These are phyloP conservation scores for Triticum dicoccoides DNA, from an alignment of 176 grass and related monocot species.

Conservation along the genomic window DNA sequence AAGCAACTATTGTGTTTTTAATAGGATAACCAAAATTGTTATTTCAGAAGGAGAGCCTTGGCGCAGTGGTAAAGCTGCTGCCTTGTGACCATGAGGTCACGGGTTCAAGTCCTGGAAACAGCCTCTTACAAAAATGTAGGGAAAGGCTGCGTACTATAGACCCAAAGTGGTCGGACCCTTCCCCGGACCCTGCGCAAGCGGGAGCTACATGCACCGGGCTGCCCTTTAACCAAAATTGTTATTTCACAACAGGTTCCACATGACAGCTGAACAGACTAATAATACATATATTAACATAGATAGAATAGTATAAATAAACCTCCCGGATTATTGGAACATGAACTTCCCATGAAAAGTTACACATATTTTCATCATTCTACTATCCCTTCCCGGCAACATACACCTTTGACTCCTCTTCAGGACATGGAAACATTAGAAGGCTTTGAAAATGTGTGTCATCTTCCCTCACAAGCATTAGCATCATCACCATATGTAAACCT, in stretches of 20 bases:
- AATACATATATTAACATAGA: constrained; percentile 26
- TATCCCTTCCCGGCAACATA: constrained; percentile 32
- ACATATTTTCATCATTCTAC: constrained; percentile 12
- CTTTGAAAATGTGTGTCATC: constrained; percentile 37
- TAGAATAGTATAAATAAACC: constrained; percentile 24
- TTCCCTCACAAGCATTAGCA: constrained; percentile 38
- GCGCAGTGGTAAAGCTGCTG: too few species aligned
- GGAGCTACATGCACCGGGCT: too few species aligned
- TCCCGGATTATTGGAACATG: constrained; percentile 37
- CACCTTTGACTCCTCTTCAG: constrained; percentile 21
- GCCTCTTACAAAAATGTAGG: too few species aligned
- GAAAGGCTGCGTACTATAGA: too few species aligned
- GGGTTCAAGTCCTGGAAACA: too few species aligned
- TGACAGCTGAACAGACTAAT: not conserved
- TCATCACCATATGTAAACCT: constrained; percentile 45
- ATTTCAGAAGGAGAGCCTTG: not conserved
- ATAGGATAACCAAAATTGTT: not conserved
- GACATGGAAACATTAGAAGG: constrained; percentile 27
- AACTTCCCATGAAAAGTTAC: constrained; percentile 33
- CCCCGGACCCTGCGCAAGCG: too few species aligned
- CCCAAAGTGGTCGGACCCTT: too few species aligned
- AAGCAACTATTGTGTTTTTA: not conserved
- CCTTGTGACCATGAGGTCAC: too few species aligned
- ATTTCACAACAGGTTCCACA: not conserved
- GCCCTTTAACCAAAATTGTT: not conserved